phyloP scores from a whole-genome alignment of 2,329 filamentous ascomycete genomes.

The Colletotrichum caudatum region DNA sequence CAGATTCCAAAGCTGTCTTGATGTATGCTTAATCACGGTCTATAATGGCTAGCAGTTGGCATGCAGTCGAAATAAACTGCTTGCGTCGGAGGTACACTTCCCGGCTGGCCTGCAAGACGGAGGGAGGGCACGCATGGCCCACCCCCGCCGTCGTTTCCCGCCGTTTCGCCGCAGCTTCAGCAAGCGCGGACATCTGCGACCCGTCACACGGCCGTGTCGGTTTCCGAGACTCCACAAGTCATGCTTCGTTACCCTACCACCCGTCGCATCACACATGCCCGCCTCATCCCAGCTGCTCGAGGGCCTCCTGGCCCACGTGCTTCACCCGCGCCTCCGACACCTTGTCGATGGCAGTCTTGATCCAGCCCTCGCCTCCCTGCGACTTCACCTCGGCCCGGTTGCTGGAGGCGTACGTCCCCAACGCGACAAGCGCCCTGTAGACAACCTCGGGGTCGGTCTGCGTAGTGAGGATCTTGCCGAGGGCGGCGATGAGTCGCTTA shows the following conservation, averaged over 20 bases:
- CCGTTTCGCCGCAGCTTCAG: slow-evolving; percentile 24
- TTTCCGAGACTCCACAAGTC: slow-evolving; percentile 4
- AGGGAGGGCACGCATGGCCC: no score
- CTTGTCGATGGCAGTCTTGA: slow-evolving; percentile 58
- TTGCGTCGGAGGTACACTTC: background rate
- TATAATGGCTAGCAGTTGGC: slow-evolving; percentile 33
- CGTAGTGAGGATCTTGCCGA: slow-evolving; percentile 72
- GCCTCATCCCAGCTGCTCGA: slow-evolving; percentile 49
- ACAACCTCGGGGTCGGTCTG: slow-evolving; percentile 85
- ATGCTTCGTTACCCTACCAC: slow-evolving; percentile 2
- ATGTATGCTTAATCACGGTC: slow-evolving; percentile 15
- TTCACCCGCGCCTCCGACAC: slow-evolving; percentile 61
- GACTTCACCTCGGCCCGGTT: slow-evolving; percentile 57
- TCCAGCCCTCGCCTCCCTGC: slow-evolving; percentile 56
- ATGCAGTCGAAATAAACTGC: background rate
- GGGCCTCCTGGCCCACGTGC: slow-evolving; percentile 60
- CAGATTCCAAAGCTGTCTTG: slow-evolving; percentile 29
- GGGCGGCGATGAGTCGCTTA: slow-evolving; percentile 67
- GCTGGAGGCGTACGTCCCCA: slow-evolving; percentile 82
- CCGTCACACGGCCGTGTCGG: slow-evolving; percentile 32
- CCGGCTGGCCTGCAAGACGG: background rate
- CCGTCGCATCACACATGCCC: background rate
- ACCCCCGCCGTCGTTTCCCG: slow-evolving; percentile 11
- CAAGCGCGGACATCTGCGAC: slow-evolving; percentile 23
- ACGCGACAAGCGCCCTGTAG: slow-evolving; percentile 83